Percentiles rank a stretch among this genome's conserved stretches.
Conservation (phyloP, 176 grass and related monocot species). For the Rhynchospora breviuscula region DNA sequence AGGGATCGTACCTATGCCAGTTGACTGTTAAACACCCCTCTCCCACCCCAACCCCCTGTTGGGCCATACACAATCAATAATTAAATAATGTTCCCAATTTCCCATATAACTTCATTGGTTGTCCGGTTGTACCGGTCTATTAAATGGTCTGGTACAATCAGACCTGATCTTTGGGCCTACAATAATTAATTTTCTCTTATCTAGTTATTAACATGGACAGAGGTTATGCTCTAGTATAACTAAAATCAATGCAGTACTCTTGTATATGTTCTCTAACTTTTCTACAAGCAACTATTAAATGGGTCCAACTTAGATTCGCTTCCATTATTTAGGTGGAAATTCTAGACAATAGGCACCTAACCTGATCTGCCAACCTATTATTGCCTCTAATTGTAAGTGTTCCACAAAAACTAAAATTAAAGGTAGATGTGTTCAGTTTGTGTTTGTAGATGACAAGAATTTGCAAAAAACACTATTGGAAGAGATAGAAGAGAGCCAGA, state of each 20-base stretch:
- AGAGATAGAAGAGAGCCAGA: constrained; percentile 39
- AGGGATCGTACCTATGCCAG: not conserved
- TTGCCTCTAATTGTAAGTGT: not conserved
- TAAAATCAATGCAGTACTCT: too few species aligned
- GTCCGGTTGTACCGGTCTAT: too few species aligned
- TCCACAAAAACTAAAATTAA: not conserved
- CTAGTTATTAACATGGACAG: too few species aligned
- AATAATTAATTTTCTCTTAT: too few species aligned
- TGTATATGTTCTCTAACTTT: not conserved
- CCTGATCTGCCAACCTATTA: not conserved
- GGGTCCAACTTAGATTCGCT: not conserved
- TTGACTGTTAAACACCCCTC: too few species aligned
- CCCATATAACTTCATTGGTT: too few species aligned
- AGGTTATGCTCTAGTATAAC: too few species aligned
- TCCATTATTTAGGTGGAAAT: not conserved
- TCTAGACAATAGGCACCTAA: not conserved
- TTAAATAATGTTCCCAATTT: too few species aligned
- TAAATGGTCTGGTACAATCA: too few species aligned
- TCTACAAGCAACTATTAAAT: not conserved
- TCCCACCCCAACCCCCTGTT: too few species aligned
- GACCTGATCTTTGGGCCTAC: too few species aligned
- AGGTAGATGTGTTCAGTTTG: constrained; percentile 12
- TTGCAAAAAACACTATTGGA: constrained; percentile 22
- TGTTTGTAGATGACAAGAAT: constrained; percentile 39
- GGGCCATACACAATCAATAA: too few species aligned